Evolutionary conservation across 768 basidiomycete species (phyloP), one percentile per base, ranked within the genome.

Genomic region (Naganishia onofrii): DNA sequence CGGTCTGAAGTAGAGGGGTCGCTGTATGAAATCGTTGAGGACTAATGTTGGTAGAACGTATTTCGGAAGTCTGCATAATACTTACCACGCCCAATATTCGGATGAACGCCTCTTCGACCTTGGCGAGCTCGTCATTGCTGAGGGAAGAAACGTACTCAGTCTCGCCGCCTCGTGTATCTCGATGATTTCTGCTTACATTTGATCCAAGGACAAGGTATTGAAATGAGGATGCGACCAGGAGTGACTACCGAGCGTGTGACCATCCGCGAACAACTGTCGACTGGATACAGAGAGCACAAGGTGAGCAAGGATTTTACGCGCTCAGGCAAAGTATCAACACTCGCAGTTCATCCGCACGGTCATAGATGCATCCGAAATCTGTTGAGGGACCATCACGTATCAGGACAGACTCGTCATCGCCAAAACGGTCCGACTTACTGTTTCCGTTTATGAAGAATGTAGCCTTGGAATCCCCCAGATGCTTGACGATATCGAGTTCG

Each of bases 401-500:
- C 12, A 38, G 46, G 12, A 4, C 34, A 52, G 28, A 21, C 42
- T 6, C 29, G 46, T 6, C 9, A 48, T 23, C n/a, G 60, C 36
- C 48, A 51, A 2, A 12, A 19, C 46, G 10, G 31, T 13, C 42
- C 21, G 42, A 53, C 38, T 63, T 12, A 74, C 80, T 81, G 71
- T 78, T 77, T 19, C 80, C 77, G 63, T 81, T 81, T 26, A 81
- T 68, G 77, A 81, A 81, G 73, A 80, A 81, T 1, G 79, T 80
- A 0, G 73, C 79, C 65, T 79, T 79, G 23, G 38, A 44, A 15
- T 44, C 42, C 17, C 60, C 60, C 3, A 79, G 60, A 7, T 60
- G 71, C 21, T 44, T n/a, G 21, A 32, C 23, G 28, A 69, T 28
- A n/a, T 69, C 68, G 10, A 32, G 15, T 19, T 69, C 68, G 46